phyloP scores from a whole-genome alignment of 2,329 filamentous ascomycete genomes.

The Lojkania enalia region DNA sequence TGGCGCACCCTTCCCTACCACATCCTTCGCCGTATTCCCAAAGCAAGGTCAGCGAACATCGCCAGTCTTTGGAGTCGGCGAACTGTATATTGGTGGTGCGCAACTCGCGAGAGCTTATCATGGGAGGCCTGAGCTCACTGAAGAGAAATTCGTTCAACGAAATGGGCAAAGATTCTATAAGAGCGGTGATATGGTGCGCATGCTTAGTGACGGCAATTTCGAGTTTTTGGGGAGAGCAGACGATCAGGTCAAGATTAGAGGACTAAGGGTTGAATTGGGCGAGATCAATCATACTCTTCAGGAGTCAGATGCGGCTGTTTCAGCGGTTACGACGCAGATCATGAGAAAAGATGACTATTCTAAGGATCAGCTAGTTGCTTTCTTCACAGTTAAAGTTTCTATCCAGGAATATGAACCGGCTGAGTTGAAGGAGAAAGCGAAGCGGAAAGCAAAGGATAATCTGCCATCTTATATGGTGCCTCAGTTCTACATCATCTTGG shows the following conservation, averaged over 20 bases:
- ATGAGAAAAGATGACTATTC: conserved; percentile 26
- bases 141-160: conserved; percentile 33
- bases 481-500: conserved; percentile 38
- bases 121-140: conserved; percentile 37
- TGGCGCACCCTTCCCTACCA: conserved; percentile 47
- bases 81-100: conserved; percentile 52
- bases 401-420: conserved; percentile 10
- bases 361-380: conserved; percentile 43
- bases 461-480: conserved; percentile 47
- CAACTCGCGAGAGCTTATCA: conserved; percentile 53
- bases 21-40: conserved; percentile 45
- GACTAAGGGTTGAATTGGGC: conserved; percentile 43
- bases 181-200: conserved; percentile 44
- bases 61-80: conserved; percentile 47
- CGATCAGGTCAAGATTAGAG: conserved; percentile 47
- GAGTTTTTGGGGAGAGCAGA: conserved; percentile 45
- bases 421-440: conserved; percentile 25
- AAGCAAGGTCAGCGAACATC: conserved; percentile 33
- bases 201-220: conserved; percentile 44
- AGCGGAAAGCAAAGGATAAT: conserved; percentile 18
- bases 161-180: conserved; percentile 42
- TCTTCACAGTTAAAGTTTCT: conserved; percentile 21
- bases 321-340: conserved; percentile 35
- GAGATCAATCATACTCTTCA: conserved; percentile 43
- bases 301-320: conserved; percentile 24